These are phyloP conservation scores for Colletotrichum kahawae DNA, from an alignment of 2,329 filamentous ascomycete genomes.

Conservation along the genomic window DNA sequence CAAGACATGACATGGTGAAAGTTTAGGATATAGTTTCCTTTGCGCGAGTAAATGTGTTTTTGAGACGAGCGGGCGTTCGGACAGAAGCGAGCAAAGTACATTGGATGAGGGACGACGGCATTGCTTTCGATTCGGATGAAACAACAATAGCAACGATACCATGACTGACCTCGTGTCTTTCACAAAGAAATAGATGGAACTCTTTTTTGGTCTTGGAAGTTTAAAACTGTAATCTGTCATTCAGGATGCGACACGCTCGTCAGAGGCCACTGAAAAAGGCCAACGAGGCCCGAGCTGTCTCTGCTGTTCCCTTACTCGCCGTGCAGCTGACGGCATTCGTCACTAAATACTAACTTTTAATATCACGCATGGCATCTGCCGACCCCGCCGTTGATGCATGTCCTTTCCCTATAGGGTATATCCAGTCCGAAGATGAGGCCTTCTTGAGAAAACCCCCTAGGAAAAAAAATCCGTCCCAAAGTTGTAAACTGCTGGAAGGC, in stretches of 20 bases:
- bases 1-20: neutral
- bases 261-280: neutral
- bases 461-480: neutral
- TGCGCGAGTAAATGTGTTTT: neutral
- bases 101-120: slow-evolving; percentile 1
- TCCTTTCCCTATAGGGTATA: slow-evolving; percentile 14
- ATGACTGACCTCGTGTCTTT: neutral
- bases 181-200: neutral
- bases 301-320: neutral
- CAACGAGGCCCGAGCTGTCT: neutral
- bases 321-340: neutral
- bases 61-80: slow-evolving; percentile 17
- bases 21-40: neutral
- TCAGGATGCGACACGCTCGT: neutral
- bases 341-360: slow-evolving; percentile 1
- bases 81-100: neutral
- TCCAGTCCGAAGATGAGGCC: slow-evolving; percentile 11
- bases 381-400: slow-evolving; percentile 10
- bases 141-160: neutral
- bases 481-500: neutral
- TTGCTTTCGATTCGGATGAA: slow-evolving; percentile 2
- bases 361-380: neutral
- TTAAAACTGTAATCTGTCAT: neutral
- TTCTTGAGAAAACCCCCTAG: neutral
- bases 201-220: neutral